These are phyloP conservation scores for Termitomyces sp. DNA, from an alignment of 768 basidiomycete genomes.

Conservation along the genomic window DNA sequence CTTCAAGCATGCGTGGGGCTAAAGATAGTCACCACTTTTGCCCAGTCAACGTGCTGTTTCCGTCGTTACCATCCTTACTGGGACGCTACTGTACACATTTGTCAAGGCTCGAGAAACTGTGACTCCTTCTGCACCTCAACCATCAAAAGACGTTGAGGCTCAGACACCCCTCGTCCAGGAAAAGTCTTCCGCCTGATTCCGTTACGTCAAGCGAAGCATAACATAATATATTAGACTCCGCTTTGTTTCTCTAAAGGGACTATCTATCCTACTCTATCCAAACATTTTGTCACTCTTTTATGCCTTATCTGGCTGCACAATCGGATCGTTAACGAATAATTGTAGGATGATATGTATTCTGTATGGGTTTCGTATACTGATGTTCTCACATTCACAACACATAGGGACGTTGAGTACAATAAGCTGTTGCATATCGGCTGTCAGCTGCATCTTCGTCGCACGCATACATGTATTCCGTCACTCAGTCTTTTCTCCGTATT, in stretches of 20 bases:
- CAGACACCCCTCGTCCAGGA: constrained; percentile 11
- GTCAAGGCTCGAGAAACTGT: constrained; percentile 46
- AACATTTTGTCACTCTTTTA: neutral
- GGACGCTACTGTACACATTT: constrained; percentile 68
- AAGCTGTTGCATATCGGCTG: neutral
- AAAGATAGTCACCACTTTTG: neutral
- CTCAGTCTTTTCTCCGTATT: neutral
- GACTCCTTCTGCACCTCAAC: constrained; percentile 12
- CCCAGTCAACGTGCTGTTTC: constrained; percentile 54
- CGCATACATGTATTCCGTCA: neutral
- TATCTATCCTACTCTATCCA: neutral
- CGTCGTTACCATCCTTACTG: constrained; percentile 53
- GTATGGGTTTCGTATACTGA: neutral
- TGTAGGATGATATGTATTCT: neutral
- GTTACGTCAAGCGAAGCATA: neutral
- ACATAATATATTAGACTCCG: neutral
- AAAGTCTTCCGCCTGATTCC: constrained; percentile 1
- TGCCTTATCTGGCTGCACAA: neutral
- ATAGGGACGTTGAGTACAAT: neutral
- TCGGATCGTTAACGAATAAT: neutral
- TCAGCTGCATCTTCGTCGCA: neutral
- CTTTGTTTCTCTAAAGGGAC: neutral
- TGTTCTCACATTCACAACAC: neutral
- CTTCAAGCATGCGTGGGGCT: neutral
- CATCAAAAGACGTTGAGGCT: constrained; percentile 11